phyloP scores from a whole-genome alignment of 2,329 filamentous ascomycete species.

The Pyricularia grisea region DNA sequence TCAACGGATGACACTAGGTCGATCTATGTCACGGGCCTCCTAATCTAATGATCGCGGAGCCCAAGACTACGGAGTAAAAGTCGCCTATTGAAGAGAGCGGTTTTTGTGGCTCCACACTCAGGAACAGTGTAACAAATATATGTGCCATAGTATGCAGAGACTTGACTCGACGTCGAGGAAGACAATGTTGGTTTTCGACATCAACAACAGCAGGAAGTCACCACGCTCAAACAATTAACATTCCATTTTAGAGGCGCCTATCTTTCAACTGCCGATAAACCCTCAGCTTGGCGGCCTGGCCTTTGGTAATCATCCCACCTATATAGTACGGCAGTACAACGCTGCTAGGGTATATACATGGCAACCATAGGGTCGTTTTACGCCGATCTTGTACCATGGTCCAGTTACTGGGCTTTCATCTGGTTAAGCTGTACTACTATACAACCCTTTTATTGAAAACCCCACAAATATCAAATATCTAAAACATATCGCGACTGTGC shows the following conservation, averaged over 20 bases:
- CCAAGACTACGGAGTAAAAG: neutral
- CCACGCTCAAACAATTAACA: neutral
- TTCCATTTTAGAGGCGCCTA: neutral
- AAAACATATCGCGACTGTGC: too few species aligned
- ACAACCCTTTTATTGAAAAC: too few species aligned
- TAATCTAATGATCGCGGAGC: neutral
- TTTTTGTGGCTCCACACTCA: too few species aligned
- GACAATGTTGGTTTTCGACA: neutral
- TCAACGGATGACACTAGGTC: neutral
- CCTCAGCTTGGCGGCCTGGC: neutral
- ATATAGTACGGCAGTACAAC: neutral
- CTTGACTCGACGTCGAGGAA: neutral
- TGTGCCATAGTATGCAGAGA: neutral
- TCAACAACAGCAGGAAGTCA: neutral
- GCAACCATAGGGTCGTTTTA: too few species aligned
- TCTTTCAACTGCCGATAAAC: neutral
- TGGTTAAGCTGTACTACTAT: too few species aligned
- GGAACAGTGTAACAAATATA: neutral
- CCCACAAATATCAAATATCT: too few species aligned
- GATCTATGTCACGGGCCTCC: neutral
- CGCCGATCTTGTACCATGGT: too few species aligned
- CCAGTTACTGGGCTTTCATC: too few species aligned
- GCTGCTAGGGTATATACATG: too few species aligned
- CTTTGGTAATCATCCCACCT: neutral
- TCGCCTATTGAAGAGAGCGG: too few species aligned